Conservation (phyloP, 352 stramenopile genomes). For the Globisporangium middletonii region DNA sequence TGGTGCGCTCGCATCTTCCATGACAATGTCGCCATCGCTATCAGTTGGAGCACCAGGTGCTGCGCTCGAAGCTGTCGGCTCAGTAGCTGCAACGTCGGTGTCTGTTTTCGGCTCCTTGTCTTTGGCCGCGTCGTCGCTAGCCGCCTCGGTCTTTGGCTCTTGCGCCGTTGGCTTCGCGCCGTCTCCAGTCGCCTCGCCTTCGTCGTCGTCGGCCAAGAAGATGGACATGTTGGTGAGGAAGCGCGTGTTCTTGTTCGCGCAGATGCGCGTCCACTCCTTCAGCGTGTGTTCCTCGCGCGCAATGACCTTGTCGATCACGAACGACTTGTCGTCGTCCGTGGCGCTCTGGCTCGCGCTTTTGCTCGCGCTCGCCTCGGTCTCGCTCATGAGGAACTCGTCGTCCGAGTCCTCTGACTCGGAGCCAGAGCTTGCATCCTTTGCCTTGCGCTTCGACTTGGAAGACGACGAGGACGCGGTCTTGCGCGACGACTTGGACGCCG, state of each 20-base stretch:
- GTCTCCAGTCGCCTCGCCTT: constrained; percentile 12
- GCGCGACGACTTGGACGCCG: neutral
- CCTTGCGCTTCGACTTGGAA: constrained; percentile 13
- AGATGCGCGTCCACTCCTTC: constrained; percentile 77
- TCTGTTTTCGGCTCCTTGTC: neutral
- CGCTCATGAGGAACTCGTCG: constrained; percentile 19
- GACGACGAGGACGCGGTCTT: neutral
- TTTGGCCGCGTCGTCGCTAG: neutral
- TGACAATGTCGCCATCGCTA: constrained; percentile 2
- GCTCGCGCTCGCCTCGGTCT: neutral
- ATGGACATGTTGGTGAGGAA: constrained; percentile 81
- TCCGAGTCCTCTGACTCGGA: constrained; percentile 12
- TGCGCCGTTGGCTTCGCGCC: constrained; percentile 2
- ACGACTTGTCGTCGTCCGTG: constrained; percentile 50
- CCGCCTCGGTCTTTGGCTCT: neutral
- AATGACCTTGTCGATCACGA: constrained; percentile 83
- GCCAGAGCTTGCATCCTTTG: constrained; percentile 9
- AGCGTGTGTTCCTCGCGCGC: constrained; percentile 69
- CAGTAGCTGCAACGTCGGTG: neutral
- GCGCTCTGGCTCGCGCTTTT: neutral
- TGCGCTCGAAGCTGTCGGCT: neutral
- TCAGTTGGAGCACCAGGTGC: neutral
- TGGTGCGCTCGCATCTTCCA: neutral
- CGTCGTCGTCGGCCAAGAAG: constrained; percentile 61
- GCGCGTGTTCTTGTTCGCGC: constrained; percentile 61